A percentile compares a stretch with the other conserved stretches of the same genome.
Conservation (phyloP, 345 rosid species). For the Syzygium aqueum region DNA sequence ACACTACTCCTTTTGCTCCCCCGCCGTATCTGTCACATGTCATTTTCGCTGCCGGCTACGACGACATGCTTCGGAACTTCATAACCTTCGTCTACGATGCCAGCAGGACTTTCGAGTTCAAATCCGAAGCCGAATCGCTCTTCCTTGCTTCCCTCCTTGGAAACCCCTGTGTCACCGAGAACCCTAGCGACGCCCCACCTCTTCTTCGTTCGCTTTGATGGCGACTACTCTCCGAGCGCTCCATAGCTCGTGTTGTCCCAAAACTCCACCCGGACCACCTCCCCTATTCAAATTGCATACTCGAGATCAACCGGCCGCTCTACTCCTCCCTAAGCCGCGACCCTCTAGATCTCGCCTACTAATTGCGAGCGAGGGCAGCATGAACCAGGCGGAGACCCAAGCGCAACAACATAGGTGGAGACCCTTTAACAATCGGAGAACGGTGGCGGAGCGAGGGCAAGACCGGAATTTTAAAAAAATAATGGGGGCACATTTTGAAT, state of each 20-base stretch:
- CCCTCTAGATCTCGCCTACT: no score
- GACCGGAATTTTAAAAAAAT: no score
- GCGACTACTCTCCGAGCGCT: slow-evolving; percentile 15
- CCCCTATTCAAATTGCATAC: slow-evolving; percentile 49
- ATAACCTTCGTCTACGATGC: slow-evolving; percentile 23
- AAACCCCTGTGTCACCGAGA: slow-evolving; percentile 18
- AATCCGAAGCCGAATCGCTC: slow-evolving; percentile 7
- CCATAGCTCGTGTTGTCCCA: slow-evolving; percentile 13
- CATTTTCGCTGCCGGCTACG: slow-evolving; percentile 16
- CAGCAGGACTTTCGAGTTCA: not conserved
- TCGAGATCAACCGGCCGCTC: slow-evolving; percentile 55
- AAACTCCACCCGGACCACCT: slow-evolving; percentile 16
- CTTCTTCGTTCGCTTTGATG: slow-evolving; percentile 33
- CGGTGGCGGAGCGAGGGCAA: not conserved
- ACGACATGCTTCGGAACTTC: slow-evolving; percentile 30
- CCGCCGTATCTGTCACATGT: slow-evolving; percentile 26
- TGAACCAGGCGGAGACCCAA: no score
- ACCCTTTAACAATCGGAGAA: rapidly evolving
- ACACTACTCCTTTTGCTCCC: not conserved
- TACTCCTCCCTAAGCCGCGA: slow-evolving; percentile 16
- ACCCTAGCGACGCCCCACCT: slow-evolving; percentile 40
- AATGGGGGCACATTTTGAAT: no score
- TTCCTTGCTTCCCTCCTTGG: slow-evolving; percentile 26
- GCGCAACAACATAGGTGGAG: no score
- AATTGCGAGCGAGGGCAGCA: no score